Evolutionary conservation across 139 green algal genomes (phyloP), one percentile per base, ranked within the genome.

Genomic region (Desmodesmus armatus): DNA sequence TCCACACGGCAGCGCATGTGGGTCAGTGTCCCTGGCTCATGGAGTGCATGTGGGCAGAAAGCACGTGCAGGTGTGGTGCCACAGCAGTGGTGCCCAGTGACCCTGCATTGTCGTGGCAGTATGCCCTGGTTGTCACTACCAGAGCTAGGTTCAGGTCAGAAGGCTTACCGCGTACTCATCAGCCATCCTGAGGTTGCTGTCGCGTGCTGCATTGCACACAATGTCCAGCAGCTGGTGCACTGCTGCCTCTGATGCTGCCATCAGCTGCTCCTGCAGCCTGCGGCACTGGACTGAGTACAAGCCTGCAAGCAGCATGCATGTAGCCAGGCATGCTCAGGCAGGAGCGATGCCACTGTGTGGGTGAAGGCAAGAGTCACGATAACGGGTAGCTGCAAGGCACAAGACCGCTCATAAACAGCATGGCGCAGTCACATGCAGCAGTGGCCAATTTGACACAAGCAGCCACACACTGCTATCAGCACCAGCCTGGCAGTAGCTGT

Each of bases 221-320:
- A 74, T 31, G 11, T 80, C 51, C 69, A 80, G 78, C 82, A 96
- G 87, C 66, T 80, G 82, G 5, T 41, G 43, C 29, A 86, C 86
- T 21, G 92, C 85, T 44, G 79, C 80, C 70, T 93, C 87, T 21
- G 92, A 91, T 60, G 85, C 90, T 40, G 49, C 82, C 25, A 89
- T 86, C 47, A 96, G 85, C 47, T 83, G 66, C 58, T 91, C 87
- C 88, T 96, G 95, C 77, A 95, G 90, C 40, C 83, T 84, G 0
- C 71, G 67, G 74, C 84, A 90, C 29, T 88, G 72, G 21, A 96
- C 88, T 19, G 80, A 29, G 80, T 94, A 96, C 73, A 95, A 47
- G 37, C 93, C 93, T 93, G 87, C 65, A 47, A n/a, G 25, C 33
- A 66, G n/a, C 39, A 33, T 6, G 43, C 15, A 65, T 5, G 6